phyloP scores from a whole-genome alignment of 1,284 basidiomycete genomes.

The Bjerkandera adusta region DNA sequence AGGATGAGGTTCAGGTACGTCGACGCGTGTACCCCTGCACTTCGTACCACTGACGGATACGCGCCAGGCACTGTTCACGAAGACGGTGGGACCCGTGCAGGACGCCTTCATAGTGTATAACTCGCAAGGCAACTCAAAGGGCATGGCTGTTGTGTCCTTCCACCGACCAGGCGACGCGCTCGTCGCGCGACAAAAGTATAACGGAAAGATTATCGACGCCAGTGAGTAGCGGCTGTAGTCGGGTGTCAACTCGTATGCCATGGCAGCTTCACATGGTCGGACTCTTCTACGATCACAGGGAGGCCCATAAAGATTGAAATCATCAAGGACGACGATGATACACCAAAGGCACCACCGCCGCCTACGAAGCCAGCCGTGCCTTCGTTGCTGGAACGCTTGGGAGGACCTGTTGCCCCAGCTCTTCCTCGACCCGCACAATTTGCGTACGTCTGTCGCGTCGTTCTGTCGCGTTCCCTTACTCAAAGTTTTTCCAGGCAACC shows the following conservation, averaged over 20 bases:
- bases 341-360: slow-evolving; percentile 16
- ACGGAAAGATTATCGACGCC: slow-evolving; percentile 73
- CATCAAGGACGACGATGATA: slow-evolving; percentile 43
- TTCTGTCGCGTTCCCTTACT: neutral
- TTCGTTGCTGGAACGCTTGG: slow-evolving; percentile 37
- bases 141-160: slow-evolving; percentile 72
- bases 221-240: slow-evolving; percentile 43
- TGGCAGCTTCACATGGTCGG: slow-evolving; percentile 6
- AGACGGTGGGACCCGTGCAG: slow-evolving; percentile 70
- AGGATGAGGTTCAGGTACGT: slow-evolving; percentile 66
- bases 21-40: neutral
- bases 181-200: slow-evolving; percentile 60
- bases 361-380: slow-evolving; percentile 21
- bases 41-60: neutral
- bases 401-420: slow-evolving; percentile 15
- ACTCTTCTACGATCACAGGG: slow-evolving; percentile 36
- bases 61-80: slow-evolving; percentile 65
- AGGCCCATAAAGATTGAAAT: slow-evolving; percentile 70
- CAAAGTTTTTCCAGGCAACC: slow-evolving; percentile 12
- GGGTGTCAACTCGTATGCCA: slow-evolving; percentile 1
- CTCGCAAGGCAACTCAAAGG: slow-evolving; percentile 65
- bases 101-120: slow-evolving; percentile 72
- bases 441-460: slow-evolving; percentile 6
- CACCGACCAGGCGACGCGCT: slow-evolving; percentile 57
- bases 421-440: slow-evolving; percentile 11